These are phyloP conservation scores for Eucalyptus grandis DNA, from an alignment of 345 rosid species.

Conservation along the genomic window DNA sequence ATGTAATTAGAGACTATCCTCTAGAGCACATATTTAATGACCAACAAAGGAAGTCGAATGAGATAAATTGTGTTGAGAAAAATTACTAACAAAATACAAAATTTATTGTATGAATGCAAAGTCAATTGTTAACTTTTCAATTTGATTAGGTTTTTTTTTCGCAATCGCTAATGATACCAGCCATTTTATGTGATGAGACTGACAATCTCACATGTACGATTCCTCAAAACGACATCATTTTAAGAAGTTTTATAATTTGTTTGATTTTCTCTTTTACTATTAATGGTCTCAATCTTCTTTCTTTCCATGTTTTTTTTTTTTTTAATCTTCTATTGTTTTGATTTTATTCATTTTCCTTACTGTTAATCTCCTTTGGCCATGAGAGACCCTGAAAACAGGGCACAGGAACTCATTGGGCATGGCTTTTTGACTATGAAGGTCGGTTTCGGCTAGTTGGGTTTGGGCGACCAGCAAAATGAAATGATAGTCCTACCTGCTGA, in stretches of 20 bases:
- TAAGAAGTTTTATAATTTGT: too few species aligned
- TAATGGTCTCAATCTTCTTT: neutral
- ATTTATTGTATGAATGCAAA: neutral
- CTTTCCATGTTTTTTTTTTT: too few species aligned
- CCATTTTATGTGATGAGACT: too few species aligned
- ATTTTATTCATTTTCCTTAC: neutral
- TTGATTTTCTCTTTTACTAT: neutral
- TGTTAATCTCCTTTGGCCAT: too few species aligned
- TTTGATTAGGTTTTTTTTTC: too few species aligned
- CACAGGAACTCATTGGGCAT: neutral
- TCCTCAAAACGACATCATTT: too few species aligned
- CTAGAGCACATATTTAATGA: too few species aligned
- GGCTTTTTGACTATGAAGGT: neutral
- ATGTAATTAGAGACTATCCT: too few species aligned
- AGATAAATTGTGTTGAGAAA: too few species aligned
- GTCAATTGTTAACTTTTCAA: too few species aligned
- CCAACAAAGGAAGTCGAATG: too few species aligned
- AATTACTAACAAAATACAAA: too few species aligned
- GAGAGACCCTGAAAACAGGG: neutral
- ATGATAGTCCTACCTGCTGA: neutral
- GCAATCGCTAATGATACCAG: accelerated
- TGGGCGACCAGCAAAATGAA: neutral
- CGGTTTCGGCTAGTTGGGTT: neutral
- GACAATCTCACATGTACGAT: neutral
- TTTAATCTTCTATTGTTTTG: neutral